phyloP scores from a whole-genome alignment of 345 rosid genomes.

The Ceriops tagal region DNA sequence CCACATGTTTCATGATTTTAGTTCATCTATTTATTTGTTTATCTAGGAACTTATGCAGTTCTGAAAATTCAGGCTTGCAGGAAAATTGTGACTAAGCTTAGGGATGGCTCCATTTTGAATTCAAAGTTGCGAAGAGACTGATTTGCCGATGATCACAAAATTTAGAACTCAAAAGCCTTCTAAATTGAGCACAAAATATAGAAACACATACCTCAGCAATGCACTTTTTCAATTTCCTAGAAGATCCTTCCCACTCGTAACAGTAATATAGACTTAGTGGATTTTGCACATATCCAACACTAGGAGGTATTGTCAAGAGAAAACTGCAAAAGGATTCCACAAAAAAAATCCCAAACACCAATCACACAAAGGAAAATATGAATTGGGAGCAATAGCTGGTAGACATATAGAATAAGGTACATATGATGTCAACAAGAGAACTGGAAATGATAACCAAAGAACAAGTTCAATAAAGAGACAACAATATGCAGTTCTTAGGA shows the following conservation, averaged over 20 bases:
- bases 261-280: conserved; percentile 91
- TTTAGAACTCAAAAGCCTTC: not conserved
- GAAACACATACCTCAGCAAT: conserved; percentile 65
- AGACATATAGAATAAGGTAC: not conserved
- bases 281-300: conserved; percentile 86
- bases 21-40: no score
- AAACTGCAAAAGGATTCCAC: conserved; percentile 39
- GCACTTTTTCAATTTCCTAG: conserved; percentile 53
- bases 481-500: no score
- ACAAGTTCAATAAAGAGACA: no score
- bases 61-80: no score
- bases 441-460: no score
- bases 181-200: not conserved
- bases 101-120: no score
- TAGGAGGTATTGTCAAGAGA: conserved; percentile 82
- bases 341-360: not conserved
- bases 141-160: no score
- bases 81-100: no score
- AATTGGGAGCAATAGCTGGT: not conserved
- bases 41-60: no score
- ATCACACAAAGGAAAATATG: not conserved
- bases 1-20: no score
- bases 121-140: no score
- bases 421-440: not conserved
- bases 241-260: conserved; percentile 44